These are phyloP conservation scores for Auxenochlorella pyrenoidosa DNA, from an alignment of 139 green algal species.

Conservation along the genomic window DNA sequence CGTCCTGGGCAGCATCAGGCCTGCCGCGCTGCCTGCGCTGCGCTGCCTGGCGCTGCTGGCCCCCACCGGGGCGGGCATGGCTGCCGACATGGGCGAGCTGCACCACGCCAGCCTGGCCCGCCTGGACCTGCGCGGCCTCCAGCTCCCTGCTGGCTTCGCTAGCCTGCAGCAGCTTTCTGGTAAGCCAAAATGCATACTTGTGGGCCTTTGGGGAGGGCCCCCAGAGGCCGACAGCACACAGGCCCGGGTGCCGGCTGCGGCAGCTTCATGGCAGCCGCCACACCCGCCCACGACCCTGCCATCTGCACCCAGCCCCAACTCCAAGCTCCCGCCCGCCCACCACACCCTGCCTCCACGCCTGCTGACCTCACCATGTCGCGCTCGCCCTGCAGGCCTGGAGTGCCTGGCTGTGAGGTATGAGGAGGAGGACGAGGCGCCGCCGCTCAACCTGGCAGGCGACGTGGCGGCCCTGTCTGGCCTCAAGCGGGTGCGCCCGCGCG, in stretches of 20 bases:
- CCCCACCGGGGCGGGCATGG: background rate
- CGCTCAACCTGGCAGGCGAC: constrained; percentile 31
- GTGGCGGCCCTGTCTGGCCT: constrained; percentile 3
- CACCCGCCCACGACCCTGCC: no score
- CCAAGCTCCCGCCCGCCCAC: background rate
- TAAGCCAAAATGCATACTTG: background rate
- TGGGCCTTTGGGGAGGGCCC: no score
- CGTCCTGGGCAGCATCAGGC: constrained; percentile 5
- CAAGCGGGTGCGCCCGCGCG: background rate
- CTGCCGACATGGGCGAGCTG: background rate
- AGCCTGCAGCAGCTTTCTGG: constrained; percentile 23
- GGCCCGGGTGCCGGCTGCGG: no score
- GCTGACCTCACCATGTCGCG: background rate
- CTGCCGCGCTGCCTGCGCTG: constrained; percentile 24
- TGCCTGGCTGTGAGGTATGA: constrained; percentile 15
- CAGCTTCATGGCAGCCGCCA: no score
- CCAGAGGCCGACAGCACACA: no score
- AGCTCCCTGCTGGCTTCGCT: constrained; percentile 20
- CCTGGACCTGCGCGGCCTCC: constrained; percentile 2
- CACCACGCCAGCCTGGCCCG: background rate
- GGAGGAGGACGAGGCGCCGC: constrained; percentile 29
- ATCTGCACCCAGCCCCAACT: background rate
- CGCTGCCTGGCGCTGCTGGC: constrained; percentile 33
- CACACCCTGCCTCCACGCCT: background rate
- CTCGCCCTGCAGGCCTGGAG: constrained; percentile 1